Evolutionary conservation across 2,329 filamentous ascomycete genomes (phyloP).

Genomic region (Aspergillus costaricaensis): DNA sequence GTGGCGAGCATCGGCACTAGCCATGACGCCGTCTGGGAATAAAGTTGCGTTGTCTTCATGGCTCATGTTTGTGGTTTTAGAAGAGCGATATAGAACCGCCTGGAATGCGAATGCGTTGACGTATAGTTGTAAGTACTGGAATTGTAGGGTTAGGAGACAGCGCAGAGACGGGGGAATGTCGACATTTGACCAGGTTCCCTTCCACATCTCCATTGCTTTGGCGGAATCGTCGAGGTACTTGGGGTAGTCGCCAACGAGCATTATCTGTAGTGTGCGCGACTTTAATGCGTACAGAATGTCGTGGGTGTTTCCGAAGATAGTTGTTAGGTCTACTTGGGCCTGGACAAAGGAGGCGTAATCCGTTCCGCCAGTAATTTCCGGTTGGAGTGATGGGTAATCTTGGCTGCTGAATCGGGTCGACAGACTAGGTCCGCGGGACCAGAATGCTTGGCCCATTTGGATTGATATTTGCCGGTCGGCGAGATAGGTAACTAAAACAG

Average conservation of each 20-base stretch:
- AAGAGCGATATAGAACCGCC: conserved; percentile 12
- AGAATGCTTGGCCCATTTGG: conserved; percentile 21
- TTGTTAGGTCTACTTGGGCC: conserved; percentile 9
- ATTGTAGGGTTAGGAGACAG: background rate
- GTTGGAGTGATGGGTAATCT: conserved; percentile 17
- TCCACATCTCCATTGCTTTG: conserved; percentile 9
- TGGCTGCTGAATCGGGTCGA: conserved; percentile 18
- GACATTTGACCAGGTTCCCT: background rate
- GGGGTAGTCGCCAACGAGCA: conserved; percentile 5
- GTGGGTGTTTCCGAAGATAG: conserved; percentile 1
- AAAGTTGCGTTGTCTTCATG: background rate
- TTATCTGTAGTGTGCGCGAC: background rate
- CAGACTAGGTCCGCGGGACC: conserved; percentile 19
- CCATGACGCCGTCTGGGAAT: conserved; percentile 22
- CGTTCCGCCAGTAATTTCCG: background rate
- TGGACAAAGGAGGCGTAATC: conserved; percentile 8
- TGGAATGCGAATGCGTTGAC: conserved; percentile 21
- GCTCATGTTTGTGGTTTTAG: background rate
- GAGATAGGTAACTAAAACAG: conserved; percentile 12
- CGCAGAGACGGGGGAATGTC: background rate
- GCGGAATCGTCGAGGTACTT: conserved; percentile 7
- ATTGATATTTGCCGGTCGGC: conserved; percentile 21
- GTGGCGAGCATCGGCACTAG: conserved; percentile 19
- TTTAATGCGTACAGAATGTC: conserved; percentile 9
- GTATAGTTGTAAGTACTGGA: conserved; percentile 19